A percentile compares a stretch with the other conserved stretches of the same genome.
Evolutionary conservation across 768 basidiomycete genomes (phyloP).

Genomic region (Russula brevipes): DNA sequence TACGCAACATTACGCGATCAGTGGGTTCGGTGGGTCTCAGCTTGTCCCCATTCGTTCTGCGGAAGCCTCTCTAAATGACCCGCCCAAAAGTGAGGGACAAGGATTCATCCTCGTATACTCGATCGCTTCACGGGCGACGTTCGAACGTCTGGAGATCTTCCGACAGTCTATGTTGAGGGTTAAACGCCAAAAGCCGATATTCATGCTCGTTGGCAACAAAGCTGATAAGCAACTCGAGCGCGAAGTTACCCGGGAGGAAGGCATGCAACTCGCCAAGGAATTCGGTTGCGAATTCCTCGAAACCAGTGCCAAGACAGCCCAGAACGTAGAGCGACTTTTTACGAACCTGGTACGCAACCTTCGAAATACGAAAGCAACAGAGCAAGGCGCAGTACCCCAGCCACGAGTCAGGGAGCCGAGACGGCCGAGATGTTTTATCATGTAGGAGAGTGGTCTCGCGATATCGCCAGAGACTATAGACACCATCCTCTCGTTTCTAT

Average conservation of each 20-base stretch:
- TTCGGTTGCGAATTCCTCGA: slow-evolving; percentile 94
- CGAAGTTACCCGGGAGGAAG: slow-evolving; percentile 90
- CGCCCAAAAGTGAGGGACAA: slow-evolving; percentile 73
- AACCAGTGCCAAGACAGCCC: slow-evolving; percentile 92
- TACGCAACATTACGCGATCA: slow-evolving; percentile 95
- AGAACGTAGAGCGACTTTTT: slow-evolving; percentile 89
- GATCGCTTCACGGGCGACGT: slow-evolving; percentile 89
- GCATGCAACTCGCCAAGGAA: slow-evolving; percentile 68
- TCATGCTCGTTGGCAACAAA: slow-evolving; percentile 97
- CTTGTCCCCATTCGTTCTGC: slow-evolving; percentile 14
- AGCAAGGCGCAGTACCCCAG: slow-evolving; percentile 39
- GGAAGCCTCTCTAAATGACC: slow-evolving; percentile 16
- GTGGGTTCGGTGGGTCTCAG: slow-evolving; percentile 81
- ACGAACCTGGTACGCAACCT: slow-evolving; percentile 79
- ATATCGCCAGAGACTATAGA: slow-evolving; percentile 64
- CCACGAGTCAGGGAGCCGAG: slow-evolving; percentile 38
- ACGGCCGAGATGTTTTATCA: slow-evolving; percentile 62
- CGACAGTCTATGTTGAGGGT: slow-evolving; percentile 86
- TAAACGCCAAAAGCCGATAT: slow-evolving; percentile 77
- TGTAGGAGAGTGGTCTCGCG: slow-evolving; percentile 48
- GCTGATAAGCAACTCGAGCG: slow-evolving; percentile 87
- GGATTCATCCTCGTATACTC: slow-evolving; percentile 98
- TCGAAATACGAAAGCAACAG: slow-evolving; percentile 57
- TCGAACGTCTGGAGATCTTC: slow-evolving; percentile 85
- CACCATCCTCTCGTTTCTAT: slow-evolving; percentile 43